phyloP scores from a whole-genome alignment of 768 basidiomycete species.

The Collybia mongolica region DNA sequence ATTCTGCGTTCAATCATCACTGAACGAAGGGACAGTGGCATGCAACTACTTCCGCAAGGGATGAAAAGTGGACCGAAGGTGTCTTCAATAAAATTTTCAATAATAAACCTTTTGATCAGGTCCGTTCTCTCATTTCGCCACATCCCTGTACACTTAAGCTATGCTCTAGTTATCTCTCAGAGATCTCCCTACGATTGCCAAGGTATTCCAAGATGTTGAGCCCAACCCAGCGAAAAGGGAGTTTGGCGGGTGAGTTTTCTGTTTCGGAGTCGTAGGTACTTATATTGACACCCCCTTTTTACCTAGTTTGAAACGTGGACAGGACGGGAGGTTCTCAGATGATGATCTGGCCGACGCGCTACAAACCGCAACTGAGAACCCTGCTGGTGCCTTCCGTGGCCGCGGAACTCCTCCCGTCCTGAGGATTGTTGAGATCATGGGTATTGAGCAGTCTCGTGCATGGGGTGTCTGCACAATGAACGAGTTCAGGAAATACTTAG shows the following conservation, averaged over 20 bases:
- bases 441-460: constrained; percentile 48
- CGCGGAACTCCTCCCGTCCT: constrained; percentile 46
- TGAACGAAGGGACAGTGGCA: constrained; percentile 46
- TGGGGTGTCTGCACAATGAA: constrained; percentile 63
- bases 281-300: constrained; percentile 1
- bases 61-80: constrained; percentile 51
- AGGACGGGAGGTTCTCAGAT: constrained; percentile 51
- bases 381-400: constrained; percentile 47
- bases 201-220: constrained; percentile 15
- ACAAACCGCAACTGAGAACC: constrained; percentile 41
- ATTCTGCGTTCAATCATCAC: not conserved
- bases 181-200: constrained; percentile 21
- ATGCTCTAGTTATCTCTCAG: constrained; percentile 19
- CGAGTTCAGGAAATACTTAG: constrained; percentile 51
- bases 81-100: constrained; percentile 40
- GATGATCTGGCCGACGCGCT: constrained; percentile 48
- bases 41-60: constrained; percentile 44
- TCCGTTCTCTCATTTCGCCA: constrained; percentile 8
- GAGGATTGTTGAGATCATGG: constrained; percentile 54
- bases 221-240: constrained; percentile 35
- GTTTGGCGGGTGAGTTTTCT: constrained; percentile 39
- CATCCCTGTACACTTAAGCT: not conserved
- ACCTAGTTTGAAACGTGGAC: constrained; percentile 40
- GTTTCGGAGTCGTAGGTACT: not conserved
- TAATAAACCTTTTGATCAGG: constrained; percentile 34